Conservation (phyloP, 225 moss, liverwort and hornwort species). For the Sphagnum contortum region DNA sequence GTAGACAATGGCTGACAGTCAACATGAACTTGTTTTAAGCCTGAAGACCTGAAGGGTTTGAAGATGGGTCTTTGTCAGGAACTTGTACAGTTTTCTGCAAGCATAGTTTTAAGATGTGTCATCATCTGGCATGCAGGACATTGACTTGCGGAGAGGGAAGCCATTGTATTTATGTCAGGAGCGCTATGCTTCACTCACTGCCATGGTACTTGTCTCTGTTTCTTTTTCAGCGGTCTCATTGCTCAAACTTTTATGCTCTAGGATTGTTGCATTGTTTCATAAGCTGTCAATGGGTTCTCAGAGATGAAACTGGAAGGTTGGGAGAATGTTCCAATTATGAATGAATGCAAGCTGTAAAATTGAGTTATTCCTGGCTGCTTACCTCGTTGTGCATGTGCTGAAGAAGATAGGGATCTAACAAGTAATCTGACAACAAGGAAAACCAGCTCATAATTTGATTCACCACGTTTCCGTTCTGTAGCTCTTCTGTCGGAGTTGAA, state of each 20-base stretch:
- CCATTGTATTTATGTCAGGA: constrained; percentile 77
- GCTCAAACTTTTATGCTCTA: neutral
- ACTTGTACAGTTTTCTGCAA: too few relatives aligned
- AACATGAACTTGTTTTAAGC: too few relatives aligned
- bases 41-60: too few relatives aligned
- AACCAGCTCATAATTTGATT: too few relatives aligned
- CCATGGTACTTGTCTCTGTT: constrained; percentile 48
- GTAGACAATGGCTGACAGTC: neutral
- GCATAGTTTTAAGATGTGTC: neutral
- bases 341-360: too few relatives aligned
- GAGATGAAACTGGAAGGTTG: too few relatives aligned
- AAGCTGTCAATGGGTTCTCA: neutral
- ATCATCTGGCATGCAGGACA: constrained; percentile 33
- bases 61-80: too few relatives aligned
- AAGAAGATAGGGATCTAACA: neutral
- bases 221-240: neutral
- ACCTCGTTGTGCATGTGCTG: neutral
- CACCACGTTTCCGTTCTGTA: too few relatives aligned
- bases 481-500: neutral
- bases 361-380: too few relatives aligned
- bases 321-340: too few relatives aligned
- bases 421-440: too few relatives aligned
- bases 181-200: constrained; percentile 72
- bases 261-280: neutral
- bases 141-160: constrained; percentile 69